Base-by-base conservation (phyloP, 768 basidiomycete genomes). In the Leccinellum rugosiceps region DNA sequence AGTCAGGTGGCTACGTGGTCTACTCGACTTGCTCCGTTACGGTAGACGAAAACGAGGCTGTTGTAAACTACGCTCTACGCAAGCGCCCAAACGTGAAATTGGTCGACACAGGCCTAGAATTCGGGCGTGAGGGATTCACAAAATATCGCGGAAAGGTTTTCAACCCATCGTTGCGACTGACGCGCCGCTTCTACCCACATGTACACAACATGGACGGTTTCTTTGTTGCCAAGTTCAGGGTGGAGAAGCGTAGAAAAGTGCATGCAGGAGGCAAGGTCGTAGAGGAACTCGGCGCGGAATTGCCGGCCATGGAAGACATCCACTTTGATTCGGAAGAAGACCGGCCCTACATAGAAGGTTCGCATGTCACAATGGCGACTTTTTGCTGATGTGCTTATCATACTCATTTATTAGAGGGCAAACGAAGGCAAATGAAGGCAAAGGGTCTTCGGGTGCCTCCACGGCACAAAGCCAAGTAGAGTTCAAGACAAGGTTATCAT, bases 151-250 rank as follows among this genome's bases (percentile, higher is more conserved):
- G 96, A 21, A 98, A 95, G 80, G 82, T 74, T 30, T 98, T 98
- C 76, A 80, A 86, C 70, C 79, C 88, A 32, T 89, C 83, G 61
- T 71, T 99, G 65, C 80, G 77, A 60, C 74, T 96, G 62, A 97
- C 97, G 19, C 78, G 94, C 63, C 78, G 97, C 59, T 96, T 94
- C 73, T 96, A 94, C 70, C 92, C 95, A 15, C 95, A 98, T 73
- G 94, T 97, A 65, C 95, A 98, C 76, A 99, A 99, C 75, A 97
- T 98, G 95, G 97, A 99, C 71, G 97, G 97, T 6, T 99, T 99
- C 81, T 99, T 83, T 72, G 95, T 98, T 55, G 96, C 96, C 58
- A 98, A 98, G 74, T 92, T 99, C 82, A 95, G 91, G 74, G 87
- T 98, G n/a, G 88, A 85, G 70, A 91, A 85, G 74, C 81, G 87